Evolutionary conservation across 1,139 yeast genomes (phyloP), one percentile per base, ranked within the genome.

Genomic region (Tardiomyces blankii): DNA sequence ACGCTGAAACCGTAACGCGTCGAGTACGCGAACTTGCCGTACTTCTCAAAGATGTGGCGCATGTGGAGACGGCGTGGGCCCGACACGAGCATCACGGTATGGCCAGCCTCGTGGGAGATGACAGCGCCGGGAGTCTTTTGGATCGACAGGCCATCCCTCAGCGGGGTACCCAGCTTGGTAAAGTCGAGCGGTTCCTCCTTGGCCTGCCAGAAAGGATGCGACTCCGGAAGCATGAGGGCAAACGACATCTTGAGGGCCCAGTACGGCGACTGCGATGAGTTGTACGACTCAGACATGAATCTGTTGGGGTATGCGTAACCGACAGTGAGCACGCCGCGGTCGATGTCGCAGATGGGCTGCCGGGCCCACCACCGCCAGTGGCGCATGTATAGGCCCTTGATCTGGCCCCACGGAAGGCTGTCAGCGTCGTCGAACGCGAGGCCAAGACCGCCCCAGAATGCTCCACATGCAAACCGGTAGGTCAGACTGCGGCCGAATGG

Each of bases 401-500:
- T 49, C 2, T 49, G 56, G 4, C 64, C 64, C 55, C 55, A 53
- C 5, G 54, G 52, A 9, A 54, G 44, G 16, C 35, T 30, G 16
- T 30, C 35, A 3, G 49, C 47, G 16, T 56, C 53, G 27, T 48
- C 46, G n/a, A 52, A 56, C 2, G 56, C 49, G 43, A 49, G 51
- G 1, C 64, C 62, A 38, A 55, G 46, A 9, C 54, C 54, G 4
- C 63, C 64, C 66, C 66, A 62, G 46, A 62, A 61, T 12, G 58
- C 53, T 7, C 56, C 58, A 13, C 52, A 52, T 1, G 65, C 62
- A 48, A 58, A 62, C 30, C 63, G 51, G 46, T 62, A 62, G 3
- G 61, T 60, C 43, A 62, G 46, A 39, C 63, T 58, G 33, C 66
- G 53, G 5, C 66, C 66, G 42, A 52, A 60, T n/a, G 64, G 64